phyloP scores from a whole-genome alignment of 73 alveolate species.

The Paramecium sonneborni region DNA sequence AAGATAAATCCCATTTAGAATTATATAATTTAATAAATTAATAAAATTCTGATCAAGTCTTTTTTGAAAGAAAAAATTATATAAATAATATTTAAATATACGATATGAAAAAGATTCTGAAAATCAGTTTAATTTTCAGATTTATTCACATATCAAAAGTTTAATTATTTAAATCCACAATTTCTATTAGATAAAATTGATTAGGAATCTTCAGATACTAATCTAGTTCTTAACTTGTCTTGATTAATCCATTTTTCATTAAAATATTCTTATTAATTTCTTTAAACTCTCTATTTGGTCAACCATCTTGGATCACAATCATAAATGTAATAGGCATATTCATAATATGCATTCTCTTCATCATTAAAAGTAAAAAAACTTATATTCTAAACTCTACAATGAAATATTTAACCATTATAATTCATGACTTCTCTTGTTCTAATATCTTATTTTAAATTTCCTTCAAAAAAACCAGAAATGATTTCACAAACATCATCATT shows the following conservation, averaged over 20 bases:
- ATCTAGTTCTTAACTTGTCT: background rate
- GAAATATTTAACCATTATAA: constrained; percentile 23
- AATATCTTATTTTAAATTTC: background rate
- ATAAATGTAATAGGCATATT: background rate
- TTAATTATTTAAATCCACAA: background rate
- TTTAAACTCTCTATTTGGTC: background rate
- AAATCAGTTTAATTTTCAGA: background rate
- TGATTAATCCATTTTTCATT: background rate
- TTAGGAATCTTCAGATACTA: background rate
- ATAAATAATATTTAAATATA: background rate
- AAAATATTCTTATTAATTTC: constrained; percentile 15
- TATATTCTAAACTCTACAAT: background rate
- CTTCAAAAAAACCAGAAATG: background rate
- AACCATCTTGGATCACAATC: constrained; percentile 40
- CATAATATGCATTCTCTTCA: constrained; percentile 9
- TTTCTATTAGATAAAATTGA: background rate
- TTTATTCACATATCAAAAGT: background rate
- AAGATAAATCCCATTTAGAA: too few species aligned
- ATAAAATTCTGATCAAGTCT: background rate
- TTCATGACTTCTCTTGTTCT: constrained; percentile 30
- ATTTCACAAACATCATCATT: constrained; percentile 10
- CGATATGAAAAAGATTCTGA: background rate
- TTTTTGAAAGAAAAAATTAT: background rate
- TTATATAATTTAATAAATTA: background rate
- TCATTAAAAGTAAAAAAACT: background rate